Percentiles rank a stretch among this genome's conserved stretches.
These are phyloP conservation scores for Phytophthora idaei DNA, from an alignment of 352 stramenopile genomes.

Conservation along the genomic window DNA sequence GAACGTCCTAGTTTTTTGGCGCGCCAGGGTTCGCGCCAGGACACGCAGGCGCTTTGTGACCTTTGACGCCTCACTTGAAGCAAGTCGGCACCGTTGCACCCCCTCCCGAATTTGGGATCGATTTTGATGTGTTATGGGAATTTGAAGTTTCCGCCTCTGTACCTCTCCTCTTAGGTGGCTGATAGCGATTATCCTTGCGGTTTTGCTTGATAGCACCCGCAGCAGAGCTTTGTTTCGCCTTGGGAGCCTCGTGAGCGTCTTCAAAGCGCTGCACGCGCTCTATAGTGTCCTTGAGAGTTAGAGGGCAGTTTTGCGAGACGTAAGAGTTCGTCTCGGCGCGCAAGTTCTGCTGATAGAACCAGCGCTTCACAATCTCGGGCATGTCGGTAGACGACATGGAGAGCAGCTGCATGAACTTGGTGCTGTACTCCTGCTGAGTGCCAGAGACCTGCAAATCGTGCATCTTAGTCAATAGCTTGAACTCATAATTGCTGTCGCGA, in stretches of 20 bases:
- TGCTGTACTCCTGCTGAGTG: slow-evolving; percentile 6
- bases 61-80: not conserved
- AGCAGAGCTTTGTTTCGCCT: not conserved
- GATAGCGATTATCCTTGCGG: not conserved
- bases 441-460: not conserved
- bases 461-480: slow-evolving; percentile 4
- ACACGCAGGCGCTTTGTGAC: not conserved
- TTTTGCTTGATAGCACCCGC: not conserved
- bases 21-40: not conserved
- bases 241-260: not conserved
- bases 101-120: not conserved
- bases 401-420: not conserved
- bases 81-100: not conserved
- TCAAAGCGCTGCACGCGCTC: not conserved
- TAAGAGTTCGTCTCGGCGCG: not conserved
- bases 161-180: not conserved
- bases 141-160: not conserved
- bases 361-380: slow-evolving; percentile 7
- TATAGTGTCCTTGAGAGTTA: not conserved
- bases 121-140: not conserved
- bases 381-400: not conserved
- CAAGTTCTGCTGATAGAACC: slow-evolving; percentile 8
- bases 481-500: slow-evolving; percentile 8
- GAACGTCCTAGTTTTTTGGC: not conserved
- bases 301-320: not conserved